Conservation (phyloP, 495 filamentous ascomycete genomes). For the Jackrogersella minutella region DNA sequence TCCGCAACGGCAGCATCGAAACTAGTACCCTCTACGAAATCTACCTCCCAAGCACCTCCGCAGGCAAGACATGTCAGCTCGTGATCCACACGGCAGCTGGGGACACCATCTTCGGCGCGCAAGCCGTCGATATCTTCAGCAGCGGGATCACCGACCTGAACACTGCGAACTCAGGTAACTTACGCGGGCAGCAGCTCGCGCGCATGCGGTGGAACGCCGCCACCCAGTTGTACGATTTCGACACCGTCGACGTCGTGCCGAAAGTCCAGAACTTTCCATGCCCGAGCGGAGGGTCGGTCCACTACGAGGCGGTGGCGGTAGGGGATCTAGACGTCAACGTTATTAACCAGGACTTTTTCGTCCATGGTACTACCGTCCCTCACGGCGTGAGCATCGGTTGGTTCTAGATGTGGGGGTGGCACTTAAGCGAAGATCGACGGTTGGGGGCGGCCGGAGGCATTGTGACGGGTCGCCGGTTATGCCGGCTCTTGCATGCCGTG, state of each 20-base stretch:
- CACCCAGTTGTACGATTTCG: conserved; percentile 35
- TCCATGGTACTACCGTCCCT: conserved; percentile 23
- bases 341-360: conserved; percentile 34
- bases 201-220: conserved; percentile 25
- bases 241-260: conserved; percentile 25
- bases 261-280: conserved; percentile 35
- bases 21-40: conserved; percentile 43
- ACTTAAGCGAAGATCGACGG: no score
- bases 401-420: not conserved
- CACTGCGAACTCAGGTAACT: conserved; percentile 25
- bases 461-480: conserved; percentile 14
- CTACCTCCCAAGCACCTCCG: conserved; percentile 31
- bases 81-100: conserved; percentile 24
- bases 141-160: conserved; percentile 37
- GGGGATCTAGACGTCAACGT: conserved; percentile 31
- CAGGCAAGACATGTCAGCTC: conserved; percentile 37
- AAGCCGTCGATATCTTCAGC: conserved; percentile 34
- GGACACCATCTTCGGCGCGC: conserved; percentile 24
- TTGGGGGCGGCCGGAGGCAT: no score
- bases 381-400: conserved; percentile 36
- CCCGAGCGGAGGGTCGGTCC: conserved; percentile 27
- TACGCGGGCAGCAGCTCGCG: conserved; percentile 33
- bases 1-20: conserved; percentile 27
- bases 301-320: conserved; percentile 38
- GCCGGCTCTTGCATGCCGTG: not conserved